Percentiles rank a stretch among this genome's conserved stretches.
These are phyloP conservation scores for Zygoascus bituminiphila DNA, from an alignment of 805 yeast species.

Conservation along the genomic window DNA sequence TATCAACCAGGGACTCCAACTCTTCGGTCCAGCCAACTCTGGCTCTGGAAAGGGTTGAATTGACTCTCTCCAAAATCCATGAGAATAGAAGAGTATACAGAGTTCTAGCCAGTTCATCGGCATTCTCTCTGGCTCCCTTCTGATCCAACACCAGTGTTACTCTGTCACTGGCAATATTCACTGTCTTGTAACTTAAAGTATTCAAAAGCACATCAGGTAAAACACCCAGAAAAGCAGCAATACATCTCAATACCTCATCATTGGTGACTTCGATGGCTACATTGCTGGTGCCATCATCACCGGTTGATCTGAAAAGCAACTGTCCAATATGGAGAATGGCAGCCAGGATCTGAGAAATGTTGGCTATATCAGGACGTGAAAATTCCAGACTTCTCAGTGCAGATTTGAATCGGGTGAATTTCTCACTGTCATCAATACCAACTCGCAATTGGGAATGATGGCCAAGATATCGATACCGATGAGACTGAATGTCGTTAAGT, in stretches of 20 bases:
- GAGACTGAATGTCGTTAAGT: slow-evolving; percentile 28
- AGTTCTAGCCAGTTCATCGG: slow-evolving; percentile 36
- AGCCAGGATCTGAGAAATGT: slow-evolving; percentile 40
- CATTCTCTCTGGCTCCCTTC: slow-evolving; percentile 34
- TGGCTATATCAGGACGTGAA: slow-evolving; percentile 37
- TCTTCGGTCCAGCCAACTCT: slow-evolving; percentile 17
- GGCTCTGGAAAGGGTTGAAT: slow-evolving; percentile 27
- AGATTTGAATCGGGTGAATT: slow-evolving; percentile 39
- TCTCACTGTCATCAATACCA: slow-evolving; percentile 42
- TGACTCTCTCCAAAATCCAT: slow-evolving; percentile 33
- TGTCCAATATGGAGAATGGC: slow-evolving; percentile 39
- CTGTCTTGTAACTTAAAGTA: slow-evolving; percentile 33
- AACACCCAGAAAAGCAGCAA: slow-evolving; percentile 34
- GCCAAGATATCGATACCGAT: slow-evolving; percentile 38
- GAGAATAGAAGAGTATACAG: slow-evolving; percentile 32
- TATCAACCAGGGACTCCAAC: slow-evolving; percentile 22
- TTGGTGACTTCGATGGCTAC: slow-evolving; percentile 32
- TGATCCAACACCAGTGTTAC: slow-evolving; percentile 35
- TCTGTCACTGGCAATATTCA: slow-evolving; percentile 30
- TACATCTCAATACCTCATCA: slow-evolving; percentile 27
- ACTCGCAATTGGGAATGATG: slow-evolving; percentile 34
- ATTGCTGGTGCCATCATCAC: slow-evolving; percentile 28
- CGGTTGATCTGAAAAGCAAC: slow-evolving; percentile 28
- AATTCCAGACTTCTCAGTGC: slow-evolving; percentile 45
- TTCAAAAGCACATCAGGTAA: slow-evolving; percentile 30